Conservation (phyloP, 1,139 yeast species). For the Eremothecium cymbalariae region DNA sequence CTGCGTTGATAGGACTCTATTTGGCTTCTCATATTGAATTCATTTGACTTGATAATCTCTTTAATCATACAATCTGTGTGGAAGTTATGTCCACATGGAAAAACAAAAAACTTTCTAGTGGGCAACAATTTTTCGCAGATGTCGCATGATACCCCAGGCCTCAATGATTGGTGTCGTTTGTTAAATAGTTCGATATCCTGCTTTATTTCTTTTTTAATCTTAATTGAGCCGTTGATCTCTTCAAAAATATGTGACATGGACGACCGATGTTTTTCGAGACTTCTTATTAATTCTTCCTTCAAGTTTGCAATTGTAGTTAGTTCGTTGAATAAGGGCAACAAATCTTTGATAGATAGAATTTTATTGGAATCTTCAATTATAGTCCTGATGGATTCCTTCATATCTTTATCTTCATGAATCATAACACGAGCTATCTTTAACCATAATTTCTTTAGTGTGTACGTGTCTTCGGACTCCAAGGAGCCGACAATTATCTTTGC, state of each 20-base stretch:
- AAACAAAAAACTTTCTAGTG: constrained; percentile 65
- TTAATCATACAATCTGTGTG: constrained; percentile 81
- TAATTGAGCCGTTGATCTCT: constrained; percentile 71
- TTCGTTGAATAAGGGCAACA: constrained; percentile 79
- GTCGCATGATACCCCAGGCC: constrained; percentile 80
- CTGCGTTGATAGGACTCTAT: constrained; percentile 48
- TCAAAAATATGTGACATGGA: constrained; percentile 54
- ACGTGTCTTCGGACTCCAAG: constrained; percentile 36
- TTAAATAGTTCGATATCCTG: constrained; percentile 48
- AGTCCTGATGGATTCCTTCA: constrained; percentile 29
- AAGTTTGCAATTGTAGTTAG: constrained; percentile 72
- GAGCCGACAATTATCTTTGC: constrained; percentile 53
- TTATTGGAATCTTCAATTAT: constrained; percentile 46
- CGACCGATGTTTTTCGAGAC: constrained; percentile 64
- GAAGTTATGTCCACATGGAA: constrained; percentile 86
- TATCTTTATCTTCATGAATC: constrained; percentile 24
- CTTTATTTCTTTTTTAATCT: constrained; percentile 54
- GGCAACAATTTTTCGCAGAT: constrained; percentile 61
- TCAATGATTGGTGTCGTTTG: constrained; percentile 48
- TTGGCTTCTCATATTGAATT: constrained; percentile 57
- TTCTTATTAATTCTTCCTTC: constrained; percentile 72
- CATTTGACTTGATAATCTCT: constrained; percentile 51
- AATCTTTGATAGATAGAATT: constrained; percentile 65
- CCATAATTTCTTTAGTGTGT: constrained; percentile 59
- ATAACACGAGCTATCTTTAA: constrained; percentile 55